Conservation (phyloP, 1,139 yeast species). For the Pichiaceae sp. region DNA sequence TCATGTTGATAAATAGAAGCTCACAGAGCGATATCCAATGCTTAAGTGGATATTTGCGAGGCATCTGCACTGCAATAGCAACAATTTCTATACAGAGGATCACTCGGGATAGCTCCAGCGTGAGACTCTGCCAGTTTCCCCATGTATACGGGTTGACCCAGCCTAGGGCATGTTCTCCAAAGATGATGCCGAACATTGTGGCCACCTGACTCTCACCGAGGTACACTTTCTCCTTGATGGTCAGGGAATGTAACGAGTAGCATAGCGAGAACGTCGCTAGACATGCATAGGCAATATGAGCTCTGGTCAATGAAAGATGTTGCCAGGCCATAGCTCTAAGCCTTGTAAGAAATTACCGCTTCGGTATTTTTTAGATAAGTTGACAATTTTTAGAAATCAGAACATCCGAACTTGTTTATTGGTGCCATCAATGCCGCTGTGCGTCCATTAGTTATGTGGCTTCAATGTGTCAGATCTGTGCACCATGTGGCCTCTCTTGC, state of each 20-base stretch:
- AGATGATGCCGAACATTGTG: conserved; percentile 79
- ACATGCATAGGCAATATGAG: conserved; percentile 91
- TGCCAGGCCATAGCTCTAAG: conserved; percentile 24
- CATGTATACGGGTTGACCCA: conserved; percentile 87
- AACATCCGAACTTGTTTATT: no score
- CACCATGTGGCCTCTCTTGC: no score
- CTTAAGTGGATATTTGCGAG: conserved; percentile 82
- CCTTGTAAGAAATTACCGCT: no score
- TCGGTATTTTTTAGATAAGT: no score
- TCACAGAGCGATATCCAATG: conserved; percentile 83
- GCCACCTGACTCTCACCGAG: conserved; percentile 97
- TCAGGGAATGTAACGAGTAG: conserved; percentile 83
- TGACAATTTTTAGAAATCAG: no score
- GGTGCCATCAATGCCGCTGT: no score
- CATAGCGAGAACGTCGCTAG: conserved; percentile 83
- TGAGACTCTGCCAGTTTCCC: conserved; percentile 85
- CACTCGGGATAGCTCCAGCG: conserved; percentile 81
- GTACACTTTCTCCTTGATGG: conserved; percentile 81
- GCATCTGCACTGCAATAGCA: conserved; percentile 95
- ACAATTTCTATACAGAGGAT: conserved; percentile 90
- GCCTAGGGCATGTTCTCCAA: conserved; percentile 85
- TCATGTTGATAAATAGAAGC: conserved; percentile 86
- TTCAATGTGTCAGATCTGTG: no score
- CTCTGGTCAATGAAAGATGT: conserved; percentile 25
- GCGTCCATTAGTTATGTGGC: no score